phyloP scores from a whole-genome alignment of 2,329 filamentous ascomycete genomes.

The Dactylellina sp. region DNA sequence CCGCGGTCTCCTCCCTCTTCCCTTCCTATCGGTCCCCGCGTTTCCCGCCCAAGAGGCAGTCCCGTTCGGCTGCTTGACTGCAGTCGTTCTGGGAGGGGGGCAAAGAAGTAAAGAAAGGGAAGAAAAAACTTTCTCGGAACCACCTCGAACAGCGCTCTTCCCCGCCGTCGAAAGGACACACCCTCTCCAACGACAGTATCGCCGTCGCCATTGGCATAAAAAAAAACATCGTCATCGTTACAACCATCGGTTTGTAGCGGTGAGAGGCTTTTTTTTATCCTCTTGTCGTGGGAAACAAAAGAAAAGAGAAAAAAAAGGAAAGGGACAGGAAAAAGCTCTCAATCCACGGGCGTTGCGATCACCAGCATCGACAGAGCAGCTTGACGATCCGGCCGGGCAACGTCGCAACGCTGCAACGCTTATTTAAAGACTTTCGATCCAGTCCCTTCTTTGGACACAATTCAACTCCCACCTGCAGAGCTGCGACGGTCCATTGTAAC shows the following conservation, averaged over 20 bases:
- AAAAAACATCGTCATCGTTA: no score
- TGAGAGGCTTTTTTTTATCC: no score
- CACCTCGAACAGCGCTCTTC: not conserved
- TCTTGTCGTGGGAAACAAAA: no score
- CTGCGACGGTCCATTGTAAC: slow-evolving; percentile 30
- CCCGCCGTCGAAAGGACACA: not conserved
- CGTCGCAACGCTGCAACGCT: not conserved
- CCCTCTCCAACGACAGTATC: not conserved
- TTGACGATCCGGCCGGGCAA: slow-evolving; percentile 1
- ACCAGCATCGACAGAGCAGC: not conserved
- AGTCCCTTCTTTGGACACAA: slow-evolving; percentile 2
- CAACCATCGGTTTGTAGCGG: no score
- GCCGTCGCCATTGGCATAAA: no score
- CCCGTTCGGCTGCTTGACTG: not conserved
- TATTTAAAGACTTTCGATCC: slow-evolving; percentile 16
- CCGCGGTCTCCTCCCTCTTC: not conserved
- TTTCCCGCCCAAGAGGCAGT: not conserved
- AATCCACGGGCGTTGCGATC: slow-evolving; percentile 1
- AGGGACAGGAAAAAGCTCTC: slow-evolving; percentile 2
- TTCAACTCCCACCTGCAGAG: slow-evolving; percentile 8
- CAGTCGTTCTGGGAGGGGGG: no score
- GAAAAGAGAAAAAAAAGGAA: no score
- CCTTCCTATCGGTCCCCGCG: not conserved
- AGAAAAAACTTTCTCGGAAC: not conserved
- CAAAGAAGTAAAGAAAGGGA: not conserved